These are phyloP conservation scores for Candida piceae DNA, from an alignment of 805 yeast species.

Conservation along the genomic window DNA sequence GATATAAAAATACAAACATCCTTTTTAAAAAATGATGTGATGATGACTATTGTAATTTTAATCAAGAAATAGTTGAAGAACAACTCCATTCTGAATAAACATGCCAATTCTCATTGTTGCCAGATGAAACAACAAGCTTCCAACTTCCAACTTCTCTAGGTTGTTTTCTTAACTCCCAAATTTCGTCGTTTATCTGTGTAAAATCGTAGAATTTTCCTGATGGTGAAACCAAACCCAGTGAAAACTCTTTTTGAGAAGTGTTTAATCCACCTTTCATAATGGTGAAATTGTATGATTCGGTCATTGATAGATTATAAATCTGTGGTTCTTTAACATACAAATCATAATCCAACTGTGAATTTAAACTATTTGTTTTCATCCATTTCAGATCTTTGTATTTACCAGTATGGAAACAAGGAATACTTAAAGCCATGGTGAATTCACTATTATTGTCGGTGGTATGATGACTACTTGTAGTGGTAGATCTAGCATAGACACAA, in stretches of 20 bases:
- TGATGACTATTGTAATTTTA: too few relatives aligned
- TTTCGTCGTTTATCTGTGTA: conserved; percentile 40
- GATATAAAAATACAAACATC: too few relatives aligned
- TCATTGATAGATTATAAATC: conserved; percentile 49
- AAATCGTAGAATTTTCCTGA: conserved; percentile 71
- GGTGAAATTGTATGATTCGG: conserved; percentile 60
- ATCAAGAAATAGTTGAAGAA: conserved; percentile 7
- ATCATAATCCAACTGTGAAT: conserved; percentile 59
- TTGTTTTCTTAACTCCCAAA: conserved; percentile 56
- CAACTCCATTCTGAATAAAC: conserved; percentile 91
- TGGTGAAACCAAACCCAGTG: conserved; percentile 71
- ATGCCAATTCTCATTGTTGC: conserved; percentile 75
- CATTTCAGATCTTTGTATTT: conserved; percentile 50
- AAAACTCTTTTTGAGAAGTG: conserved; percentile 36
- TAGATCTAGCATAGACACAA: conserved; percentile 52
- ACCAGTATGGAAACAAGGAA: conserved; percentile 75
- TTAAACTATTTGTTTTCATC: conserved; percentile 68
- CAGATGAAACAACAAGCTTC: conserved; percentile 77
- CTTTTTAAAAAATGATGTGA: too few relatives aligned
- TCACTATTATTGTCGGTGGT: conserved; percentile 33
- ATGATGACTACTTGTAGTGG: conserved; percentile 36
- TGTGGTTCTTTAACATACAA: conserved; percentile 85
- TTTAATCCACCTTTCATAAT: conserved; percentile 47
- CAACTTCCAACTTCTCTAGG: conserved; percentile 75
- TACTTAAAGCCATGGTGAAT: conserved; percentile 33